Evolutionary conservation across 2,329 filamentous ascomycete genomes (phyloP).

Genomic region (Aspergillus novoparasiticus): DNA sequence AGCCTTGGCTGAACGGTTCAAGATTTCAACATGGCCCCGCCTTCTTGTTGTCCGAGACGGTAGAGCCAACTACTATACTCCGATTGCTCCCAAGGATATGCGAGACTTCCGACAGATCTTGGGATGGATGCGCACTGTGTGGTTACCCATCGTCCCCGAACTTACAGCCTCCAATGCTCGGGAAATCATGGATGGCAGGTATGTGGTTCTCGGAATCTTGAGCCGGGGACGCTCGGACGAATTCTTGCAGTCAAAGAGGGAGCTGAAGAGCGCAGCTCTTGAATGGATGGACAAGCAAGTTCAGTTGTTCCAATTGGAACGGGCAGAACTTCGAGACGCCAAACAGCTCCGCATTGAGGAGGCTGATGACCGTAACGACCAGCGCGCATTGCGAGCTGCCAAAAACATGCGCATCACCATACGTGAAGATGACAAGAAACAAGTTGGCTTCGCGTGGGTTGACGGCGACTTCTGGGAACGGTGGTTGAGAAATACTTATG

Average conservation of each 20-base stretch:
- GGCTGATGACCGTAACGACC: constrained; percentile 88
- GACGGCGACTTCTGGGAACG: constrained; percentile 97
- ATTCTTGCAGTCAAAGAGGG: constrained; percentile 75
- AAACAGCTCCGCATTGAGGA: constrained; percentile 97
- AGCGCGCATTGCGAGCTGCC: constrained; percentile 80
- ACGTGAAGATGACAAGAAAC: constrained; percentile 81
- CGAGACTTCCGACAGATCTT: constrained; percentile 79
- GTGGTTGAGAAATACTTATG: constrained; percentile 94
- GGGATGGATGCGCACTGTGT: constrained; percentile 93
- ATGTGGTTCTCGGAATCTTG: constrained; percentile 90
- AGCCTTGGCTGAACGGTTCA: constrained; percentile 77
- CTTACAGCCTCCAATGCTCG: constrained; percentile 86
- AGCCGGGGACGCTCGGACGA: constrained; percentile 77
- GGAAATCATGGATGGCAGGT: constrained; percentile 92
- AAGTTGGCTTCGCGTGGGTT: constrained; percentile 95
- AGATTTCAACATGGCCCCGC: constrained; percentile 96
- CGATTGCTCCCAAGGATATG: constrained; percentile 87
- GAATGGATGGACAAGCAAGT: constrained; percentile 99
- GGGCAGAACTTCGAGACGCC: constrained; percentile 88
- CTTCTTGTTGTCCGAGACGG: constrained; percentile 87
- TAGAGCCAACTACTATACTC: constrained; percentile 85
- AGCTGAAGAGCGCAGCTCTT: constrained; percentile 91
- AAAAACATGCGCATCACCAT: constrained; percentile 93
- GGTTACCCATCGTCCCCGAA: constrained; percentile 94
- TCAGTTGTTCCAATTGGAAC: constrained; percentile 85